Base-by-base conservation (phyloP, 2,329 filamentous ascomycete species). In the Exophiala bonariae region DNA sequence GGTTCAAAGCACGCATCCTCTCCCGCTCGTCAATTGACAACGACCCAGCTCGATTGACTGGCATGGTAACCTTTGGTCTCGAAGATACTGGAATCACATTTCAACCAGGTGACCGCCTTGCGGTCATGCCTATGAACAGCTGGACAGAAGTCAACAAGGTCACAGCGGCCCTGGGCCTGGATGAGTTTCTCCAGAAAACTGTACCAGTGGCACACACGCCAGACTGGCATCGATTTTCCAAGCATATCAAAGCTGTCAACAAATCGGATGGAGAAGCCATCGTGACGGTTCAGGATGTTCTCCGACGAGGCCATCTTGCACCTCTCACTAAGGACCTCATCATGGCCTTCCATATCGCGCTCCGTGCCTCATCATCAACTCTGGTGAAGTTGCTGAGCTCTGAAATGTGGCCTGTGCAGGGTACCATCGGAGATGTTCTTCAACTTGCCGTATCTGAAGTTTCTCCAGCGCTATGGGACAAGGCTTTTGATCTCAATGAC, bases 361-460 rank as follows among this genome's bases (percentile, higher is more conserved):
- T 52, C 14, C 44, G 36, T 28, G 49, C 44, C n/a, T 47, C 49
- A 13, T 52, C 44, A 26, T 47, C 49, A 16, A 43, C 35, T 3
- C 31, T 52, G 28, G 28, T 44, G 14, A 52, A 48, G 28, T 28
- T 48, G 14, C 23, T 52, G 17, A 44, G 41, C 11, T 47, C 44
- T 3, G 49, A 52, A 13, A 49, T 47, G 41, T 52, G 49, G 49
- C 49, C 49, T 9, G 44, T 52, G 14, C 39, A 47, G 32, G 49
- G 49, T n/a, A 44, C 44, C 19, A 18, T 52, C 13, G 49, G 49
- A 31, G 49, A 52, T 32, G 10, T 52, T 3, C 36, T 52, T n/a
- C 49, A 52, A 38, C 44, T 47, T 22, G 49, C 49, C 13, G 31
- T 52, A 32, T 20, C 38, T 28, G 49, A 52, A 41, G 49, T 52